Evolutionary conservation across 2,329 filamentous ascomycete species (phyloP).

Genomic region (Sarocladium oryzae): DNA sequence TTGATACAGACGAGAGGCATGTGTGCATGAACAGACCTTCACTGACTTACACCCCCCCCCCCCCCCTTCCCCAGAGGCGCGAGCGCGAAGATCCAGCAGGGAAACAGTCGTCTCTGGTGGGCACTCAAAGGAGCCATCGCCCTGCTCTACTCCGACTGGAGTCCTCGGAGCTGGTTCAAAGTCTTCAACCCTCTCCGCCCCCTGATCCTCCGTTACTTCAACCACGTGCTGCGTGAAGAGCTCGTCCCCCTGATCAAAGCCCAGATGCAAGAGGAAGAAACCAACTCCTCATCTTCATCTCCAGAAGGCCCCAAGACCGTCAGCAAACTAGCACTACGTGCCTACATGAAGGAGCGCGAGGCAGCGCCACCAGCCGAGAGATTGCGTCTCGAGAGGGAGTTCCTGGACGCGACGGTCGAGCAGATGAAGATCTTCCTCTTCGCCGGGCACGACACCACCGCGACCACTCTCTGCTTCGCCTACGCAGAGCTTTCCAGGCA

Average conservation of each 20-base stretch:
- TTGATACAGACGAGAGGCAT: no score
- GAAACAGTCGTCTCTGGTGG: background rate
- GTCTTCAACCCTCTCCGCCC: background rate
- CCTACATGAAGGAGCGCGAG: background rate
- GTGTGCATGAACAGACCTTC: no score
- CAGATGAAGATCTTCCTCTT: constrained; percentile 33
- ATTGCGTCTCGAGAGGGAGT: background rate
- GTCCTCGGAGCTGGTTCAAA: background rate
- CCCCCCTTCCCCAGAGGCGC: background rate
- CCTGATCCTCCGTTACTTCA: background rate
- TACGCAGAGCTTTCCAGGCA: constrained; percentile 25
- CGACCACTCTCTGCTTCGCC: constrained; percentile 30
- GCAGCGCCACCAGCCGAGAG: background rate
- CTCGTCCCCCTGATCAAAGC: background rate
- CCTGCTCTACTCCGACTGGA: background rate
- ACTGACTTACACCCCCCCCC: no score
- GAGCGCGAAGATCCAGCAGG: background rate
- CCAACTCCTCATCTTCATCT: no score
- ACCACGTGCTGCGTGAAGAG: background rate
- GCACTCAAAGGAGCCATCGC: background rate
- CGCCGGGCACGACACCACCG: constrained; percentile 40
- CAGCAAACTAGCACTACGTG: background rate
- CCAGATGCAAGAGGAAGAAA: background rate
- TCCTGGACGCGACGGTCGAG: background rate
- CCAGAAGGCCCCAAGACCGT: background rate